These are phyloP conservation scores for Dendrobium catenatum DNA, from an alignment of 106 monocot species.

Conservation along the genomic window DNA sequence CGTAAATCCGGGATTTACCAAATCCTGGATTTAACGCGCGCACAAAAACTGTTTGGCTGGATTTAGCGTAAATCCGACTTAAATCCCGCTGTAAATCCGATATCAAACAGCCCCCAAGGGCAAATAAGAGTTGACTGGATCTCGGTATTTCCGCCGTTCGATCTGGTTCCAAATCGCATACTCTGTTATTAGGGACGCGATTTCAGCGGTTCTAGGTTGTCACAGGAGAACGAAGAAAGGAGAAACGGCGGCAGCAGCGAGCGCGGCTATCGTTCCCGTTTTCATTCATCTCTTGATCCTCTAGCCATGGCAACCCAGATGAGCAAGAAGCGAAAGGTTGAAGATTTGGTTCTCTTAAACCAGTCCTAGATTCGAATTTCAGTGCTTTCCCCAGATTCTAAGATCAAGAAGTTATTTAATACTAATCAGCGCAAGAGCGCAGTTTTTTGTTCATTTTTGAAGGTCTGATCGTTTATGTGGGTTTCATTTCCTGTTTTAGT, in stretches of 20 bases:
- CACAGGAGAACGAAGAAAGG: background rate
- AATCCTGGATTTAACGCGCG: too few relatives aligned
- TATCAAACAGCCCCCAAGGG: too few relatives aligned
- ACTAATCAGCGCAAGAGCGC: too few relatives aligned
- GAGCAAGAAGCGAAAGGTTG: conserved; percentile 13
- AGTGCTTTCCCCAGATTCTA: background rate
- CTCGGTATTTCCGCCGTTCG: background rate
- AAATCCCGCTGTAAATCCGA: too few relatives aligned
- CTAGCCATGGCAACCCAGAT: conserved; percentile 9
- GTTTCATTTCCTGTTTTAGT: conserved; percentile 6
- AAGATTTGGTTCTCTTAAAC: background rate
- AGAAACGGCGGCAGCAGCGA: background rate
- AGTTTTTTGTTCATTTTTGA: background rate
- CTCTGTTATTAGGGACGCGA: background rate
- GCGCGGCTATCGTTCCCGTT: background rate
- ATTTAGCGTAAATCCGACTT: too few relatives aligned
- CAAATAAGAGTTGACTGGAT: too few relatives aligned
- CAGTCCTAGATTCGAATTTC: background rate
- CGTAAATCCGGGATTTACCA: too few relatives aligned
- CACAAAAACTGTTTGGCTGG: too few relatives aligned
- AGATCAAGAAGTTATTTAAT: too few relatives aligned
- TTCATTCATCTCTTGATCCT: background rate
- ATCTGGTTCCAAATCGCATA: background rate
- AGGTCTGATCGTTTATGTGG: background rate
- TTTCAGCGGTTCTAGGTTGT: background rate